phyloP scores from a whole-genome alignment of 148 eudicot species.

The Chenopodium berlandieri region DNA sequence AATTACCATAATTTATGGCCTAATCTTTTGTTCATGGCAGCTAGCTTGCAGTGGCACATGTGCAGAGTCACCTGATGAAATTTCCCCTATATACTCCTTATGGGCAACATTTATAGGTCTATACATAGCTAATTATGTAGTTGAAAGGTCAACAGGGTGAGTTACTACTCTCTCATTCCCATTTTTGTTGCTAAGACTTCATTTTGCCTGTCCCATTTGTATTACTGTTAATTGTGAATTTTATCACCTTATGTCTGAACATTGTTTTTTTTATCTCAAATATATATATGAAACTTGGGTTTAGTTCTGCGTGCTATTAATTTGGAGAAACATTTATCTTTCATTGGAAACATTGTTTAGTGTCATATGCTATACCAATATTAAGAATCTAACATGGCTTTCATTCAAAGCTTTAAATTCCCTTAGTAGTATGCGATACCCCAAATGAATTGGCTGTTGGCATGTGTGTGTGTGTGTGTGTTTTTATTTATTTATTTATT shows the following conservation, averaged over 20 bases:
- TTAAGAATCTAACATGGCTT: neutral
- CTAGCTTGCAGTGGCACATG: constrained; percentile 82
- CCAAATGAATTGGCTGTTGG: too few species aligned
- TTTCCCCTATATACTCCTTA: constrained; percentile 96
- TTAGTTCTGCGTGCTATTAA: neutral
- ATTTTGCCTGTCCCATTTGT: neutral
- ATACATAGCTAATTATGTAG: constrained; percentile 92
- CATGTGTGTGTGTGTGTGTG: too few species aligned
- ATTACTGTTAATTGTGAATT: neutral
- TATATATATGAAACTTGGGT: neutral
- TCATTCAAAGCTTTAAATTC: too few species aligned
- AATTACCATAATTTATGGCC: neutral
- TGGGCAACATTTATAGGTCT: constrained; percentile 99
- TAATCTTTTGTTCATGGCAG: constrained; percentile 40
- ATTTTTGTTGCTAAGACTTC: neutral
- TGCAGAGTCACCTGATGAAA: constrained; percentile 82
- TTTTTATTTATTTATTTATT: too few species aligned
- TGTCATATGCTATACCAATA: neutral
- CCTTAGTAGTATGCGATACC: neutral
- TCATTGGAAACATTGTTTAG: neutral
- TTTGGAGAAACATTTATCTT: neutral
- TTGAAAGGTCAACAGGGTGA: constrained; percentile 97
- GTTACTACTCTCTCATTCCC: constrained; percentile 23
- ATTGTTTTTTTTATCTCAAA: too few species aligned
- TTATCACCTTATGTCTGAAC: too few species aligned